These are phyloP conservation scores for Sporobolomyces pararoseus DNA, from an alignment of 768 basidiomycete species.

Conservation along the genomic window DNA sequence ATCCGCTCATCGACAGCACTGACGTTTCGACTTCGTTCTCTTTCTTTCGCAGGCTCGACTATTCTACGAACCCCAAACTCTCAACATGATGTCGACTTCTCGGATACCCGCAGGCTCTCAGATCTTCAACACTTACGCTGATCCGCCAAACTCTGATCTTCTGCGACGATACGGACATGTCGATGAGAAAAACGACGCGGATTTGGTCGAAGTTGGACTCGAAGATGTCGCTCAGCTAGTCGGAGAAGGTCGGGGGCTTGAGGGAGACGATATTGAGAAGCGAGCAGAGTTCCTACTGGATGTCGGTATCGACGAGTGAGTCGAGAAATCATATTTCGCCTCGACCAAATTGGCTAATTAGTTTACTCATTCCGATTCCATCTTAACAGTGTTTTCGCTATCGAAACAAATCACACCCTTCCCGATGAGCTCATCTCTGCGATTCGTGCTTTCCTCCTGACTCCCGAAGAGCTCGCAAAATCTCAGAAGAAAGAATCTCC, in stretches of 20 bases:
- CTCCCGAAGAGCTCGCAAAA: slow-evolving; percentile 61
- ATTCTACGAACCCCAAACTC: slow-evolving; percentile 66
- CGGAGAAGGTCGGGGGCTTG: slow-evolving; percentile 17
- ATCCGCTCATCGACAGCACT: no score
- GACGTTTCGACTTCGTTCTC: no score
- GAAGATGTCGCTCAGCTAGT: slow-evolving; percentile 42
- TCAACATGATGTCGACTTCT: slow-evolving; percentile 78
- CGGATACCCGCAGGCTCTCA: slow-evolving; percentile 73
- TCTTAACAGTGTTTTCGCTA: slow-evolving; percentile 56
- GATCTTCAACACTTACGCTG: slow-evolving; percentile 96
- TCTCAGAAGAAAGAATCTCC: slow-evolving; percentile 62
- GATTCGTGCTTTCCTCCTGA: slow-evolving; percentile 60
- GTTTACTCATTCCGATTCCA: no score
- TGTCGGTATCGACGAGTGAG: slow-evolving; percentile 78
- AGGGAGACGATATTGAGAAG: slow-evolving; percentile 52
- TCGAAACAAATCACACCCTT: slow-evolving; percentile 56
- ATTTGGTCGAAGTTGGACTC: slow-evolving; percentile 44
- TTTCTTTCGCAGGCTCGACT: slow-evolving; percentile 69
- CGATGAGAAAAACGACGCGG: slow-evolving; percentile 55
- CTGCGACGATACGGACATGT: slow-evolving; percentile 93
- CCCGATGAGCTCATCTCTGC: slow-evolving; percentile 64
- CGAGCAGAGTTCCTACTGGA: slow-evolving; percentile 93
- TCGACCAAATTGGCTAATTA: no score
- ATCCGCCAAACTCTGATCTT: slow-evolving; percentile 85
- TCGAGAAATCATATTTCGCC: not conserved